phyloP scores from a whole-genome alignment of 1,284 basidiomycete species.

The Tilletiopsis washingtonensis region DNA sequence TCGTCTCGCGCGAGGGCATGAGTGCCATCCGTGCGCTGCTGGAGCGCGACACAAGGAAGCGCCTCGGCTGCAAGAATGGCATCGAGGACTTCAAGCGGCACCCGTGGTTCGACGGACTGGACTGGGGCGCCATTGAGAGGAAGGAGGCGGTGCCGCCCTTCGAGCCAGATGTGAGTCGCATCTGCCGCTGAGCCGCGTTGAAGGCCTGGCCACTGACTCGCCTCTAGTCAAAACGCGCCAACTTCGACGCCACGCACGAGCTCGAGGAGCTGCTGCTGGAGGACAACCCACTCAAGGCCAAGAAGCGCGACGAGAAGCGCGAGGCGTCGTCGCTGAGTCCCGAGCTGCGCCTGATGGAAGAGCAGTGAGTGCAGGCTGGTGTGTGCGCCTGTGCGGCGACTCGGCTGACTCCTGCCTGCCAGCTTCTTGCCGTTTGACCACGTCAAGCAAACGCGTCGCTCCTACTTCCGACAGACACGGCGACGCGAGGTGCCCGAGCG shows the following conservation, averaged over 20 bases:
- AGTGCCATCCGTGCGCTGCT: conserved; percentile 52
- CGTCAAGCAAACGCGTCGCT: conserved; percentile 31
- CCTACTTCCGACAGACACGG: conserved; percentile 22
- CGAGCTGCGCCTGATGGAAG: conserved; percentile 95
- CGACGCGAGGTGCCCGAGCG: conserved; percentile 6
- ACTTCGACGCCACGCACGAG: conserved; percentile 98
- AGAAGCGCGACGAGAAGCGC: conserved; percentile 79
- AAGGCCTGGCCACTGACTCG: background rate
- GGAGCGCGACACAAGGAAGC: conserved; percentile 71
- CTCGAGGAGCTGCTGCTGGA: conserved; percentile 89
- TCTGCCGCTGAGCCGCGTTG: background rate
- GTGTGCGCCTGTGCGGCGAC: background rate
- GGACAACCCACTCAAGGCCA: conserved; percentile 93
- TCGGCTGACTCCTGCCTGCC: background rate
- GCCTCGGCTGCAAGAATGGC: conserved; percentile 71
- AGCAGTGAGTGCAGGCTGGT: conserved; percentile 59
- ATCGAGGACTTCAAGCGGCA: conserved; percentile 62
- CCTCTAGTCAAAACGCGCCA: conserved; percentile 80
- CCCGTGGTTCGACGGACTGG: conserved; percentile 75
- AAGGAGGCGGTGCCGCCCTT: conserved; percentile 80
- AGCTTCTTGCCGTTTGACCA: conserved; percentile 39
- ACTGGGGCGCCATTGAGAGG: conserved; percentile 69
- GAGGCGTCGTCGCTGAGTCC: conserved; percentile 73
- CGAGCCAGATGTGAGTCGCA: conserved; percentile 70
- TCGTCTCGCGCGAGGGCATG: conserved; percentile 29